phyloP scores from a whole-genome alignment of 805 yeast genomes.

The Metschnikowia amazonensis region DNA sequence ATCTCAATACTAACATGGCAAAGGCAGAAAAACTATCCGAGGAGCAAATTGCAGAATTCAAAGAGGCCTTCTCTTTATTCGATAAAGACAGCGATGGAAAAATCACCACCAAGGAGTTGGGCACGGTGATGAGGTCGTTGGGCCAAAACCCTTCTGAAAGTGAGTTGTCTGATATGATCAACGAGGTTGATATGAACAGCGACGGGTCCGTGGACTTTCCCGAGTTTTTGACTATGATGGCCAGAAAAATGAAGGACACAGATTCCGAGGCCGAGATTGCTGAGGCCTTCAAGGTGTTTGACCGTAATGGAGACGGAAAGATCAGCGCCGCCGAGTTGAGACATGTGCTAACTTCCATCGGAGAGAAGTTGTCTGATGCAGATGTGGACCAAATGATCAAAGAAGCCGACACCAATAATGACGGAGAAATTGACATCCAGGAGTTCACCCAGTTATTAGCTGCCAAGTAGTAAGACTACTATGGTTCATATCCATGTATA shows the following conservation, averaged over 20 bases:
- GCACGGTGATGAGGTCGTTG: constrained; percentile 98
- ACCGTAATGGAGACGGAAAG: constrained; percentile 93
- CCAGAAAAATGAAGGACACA: constrained; percentile 82
- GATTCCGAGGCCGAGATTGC: constrained; percentile 96
- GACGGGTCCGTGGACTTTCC: constrained; percentile 66
- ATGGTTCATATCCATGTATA: no score
- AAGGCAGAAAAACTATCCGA: constrained; percentile 88
- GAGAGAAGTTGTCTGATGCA: constrained; percentile 93
- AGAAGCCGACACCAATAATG: constrained; percentile 93
- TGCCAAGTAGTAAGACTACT: constrained; percentile 55
- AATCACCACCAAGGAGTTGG: constrained; percentile 91
- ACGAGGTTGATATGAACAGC: constrained; percentile 93
- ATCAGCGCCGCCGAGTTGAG: constrained; percentile 95
- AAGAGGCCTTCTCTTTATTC: constrained; percentile 95
- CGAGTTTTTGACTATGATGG: constrained; percentile 43
- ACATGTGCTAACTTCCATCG: constrained; percentile 95
- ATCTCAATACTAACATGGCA: constrained; percentile 22
- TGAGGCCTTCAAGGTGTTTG: constrained; percentile 98
- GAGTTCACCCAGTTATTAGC: constrained; percentile 89
- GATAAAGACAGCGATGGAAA: constrained; percentile 97
- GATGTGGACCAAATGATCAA: constrained; percentile 97
- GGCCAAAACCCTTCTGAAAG: constrained; percentile 97
- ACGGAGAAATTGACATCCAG: constrained; percentile 95
- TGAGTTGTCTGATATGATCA: constrained; percentile 94
- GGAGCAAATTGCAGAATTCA: constrained; percentile 94